A percentile compares a stretch with the other conserved stretches of the same genome.
Evolutionary conservation across 2,329 filamentous ascomycete genomes (phyloP).

Genomic region (Clathrospora elynae): DNA sequence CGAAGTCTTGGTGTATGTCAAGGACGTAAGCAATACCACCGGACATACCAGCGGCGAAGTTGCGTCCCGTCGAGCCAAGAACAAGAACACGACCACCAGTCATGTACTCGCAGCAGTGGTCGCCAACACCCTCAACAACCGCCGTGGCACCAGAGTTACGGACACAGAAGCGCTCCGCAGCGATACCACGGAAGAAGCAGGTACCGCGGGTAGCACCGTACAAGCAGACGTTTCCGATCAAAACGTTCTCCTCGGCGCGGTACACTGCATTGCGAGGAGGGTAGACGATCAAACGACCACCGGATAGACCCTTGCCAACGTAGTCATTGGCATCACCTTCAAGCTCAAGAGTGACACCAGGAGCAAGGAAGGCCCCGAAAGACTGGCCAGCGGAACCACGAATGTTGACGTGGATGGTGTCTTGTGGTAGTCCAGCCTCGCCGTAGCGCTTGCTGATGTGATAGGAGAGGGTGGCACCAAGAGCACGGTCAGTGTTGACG

Average conservation of each 20-base stretch:
- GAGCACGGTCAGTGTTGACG: constrained; percentile 92
- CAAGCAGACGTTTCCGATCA: constrained; percentile 92
- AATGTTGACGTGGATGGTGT: constrained; percentile 95
- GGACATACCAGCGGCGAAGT: constrained; percentile 98
- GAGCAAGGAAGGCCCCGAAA: constrained; percentile 91
- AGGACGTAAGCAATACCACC: constrained; percentile 95
- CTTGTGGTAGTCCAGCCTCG: constrained; percentile 83
- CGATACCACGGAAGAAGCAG: constrained; percentile 96
- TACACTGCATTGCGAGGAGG: constrained; percentile 87
- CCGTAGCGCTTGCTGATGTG: constrained; percentile 93
- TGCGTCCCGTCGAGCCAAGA: constrained; percentile 87
- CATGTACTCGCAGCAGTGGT: constrained; percentile 99
- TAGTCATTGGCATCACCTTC: constrained; percentile 98
- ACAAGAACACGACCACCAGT: constrained; percentile 90
- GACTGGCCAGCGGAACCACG: constrained; percentile 96
- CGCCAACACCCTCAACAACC: constrained; percentile 95
- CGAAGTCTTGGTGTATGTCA: constrained; percentile 86
- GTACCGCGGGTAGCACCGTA: constrained; percentile 91
- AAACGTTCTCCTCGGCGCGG: constrained; percentile 94
- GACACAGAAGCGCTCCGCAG: constrained; percentile 94
- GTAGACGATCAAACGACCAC: constrained; percentile 90
- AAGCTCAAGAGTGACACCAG: constrained; percentile 90
- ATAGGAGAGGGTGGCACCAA: constrained; percentile 93
- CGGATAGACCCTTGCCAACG: constrained; percentile 92
- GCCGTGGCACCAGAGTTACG: constrained; percentile 94